Conservation (phyloP, 306 rosid genomes). For the Ormosia emarginata region DNA sequence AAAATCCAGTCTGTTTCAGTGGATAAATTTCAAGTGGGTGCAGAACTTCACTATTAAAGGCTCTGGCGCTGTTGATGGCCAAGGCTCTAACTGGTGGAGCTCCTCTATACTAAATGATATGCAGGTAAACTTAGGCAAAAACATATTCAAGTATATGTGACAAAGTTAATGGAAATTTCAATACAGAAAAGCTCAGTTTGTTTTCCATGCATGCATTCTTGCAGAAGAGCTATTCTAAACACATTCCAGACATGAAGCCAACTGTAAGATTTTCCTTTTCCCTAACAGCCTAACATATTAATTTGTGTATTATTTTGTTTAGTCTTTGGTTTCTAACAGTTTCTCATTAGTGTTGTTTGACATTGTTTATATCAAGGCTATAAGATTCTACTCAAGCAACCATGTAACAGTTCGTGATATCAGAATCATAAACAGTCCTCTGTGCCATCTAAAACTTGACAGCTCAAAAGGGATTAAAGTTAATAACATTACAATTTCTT, state of each 20-base stretch:
- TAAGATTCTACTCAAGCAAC: conserved; percentile 76
- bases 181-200: not conserved
- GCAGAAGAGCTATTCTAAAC: conserved; percentile 54
- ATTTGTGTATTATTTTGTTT: not conserved
- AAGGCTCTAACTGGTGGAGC: conserved; percentile 82
- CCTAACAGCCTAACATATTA: not conserved
- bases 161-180: not conserved
- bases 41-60: conserved; percentile 80
- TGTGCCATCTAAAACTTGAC: conserved; percentile 90
- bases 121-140: conserved; percentile 33
- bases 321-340: not conserved
- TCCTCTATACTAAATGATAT: conserved; percentile 22
- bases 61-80: conserved; percentile 78
- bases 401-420: conserved; percentile 56
- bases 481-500: conserved; percentile 63
- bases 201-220: not conserved
- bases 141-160: not conserved
- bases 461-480: conserved; percentile 60
- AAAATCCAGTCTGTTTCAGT: conserved; percentile 64
- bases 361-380: conserved; percentile 49
- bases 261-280: conserved; percentile 47
- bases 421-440: conserved; percentile 78
- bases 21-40: conserved; percentile 86
- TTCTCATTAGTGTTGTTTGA: conserved; percentile 7
- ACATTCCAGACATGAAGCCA: conserved; percentile 60